Percentiles rank a stretch among this genome's conserved stretches.
These are phyloP conservation scores for Yamadazyma sp. DNA, from an alignment of 1,139 yeast genomes.

Conservation along the genomic window DNA sequence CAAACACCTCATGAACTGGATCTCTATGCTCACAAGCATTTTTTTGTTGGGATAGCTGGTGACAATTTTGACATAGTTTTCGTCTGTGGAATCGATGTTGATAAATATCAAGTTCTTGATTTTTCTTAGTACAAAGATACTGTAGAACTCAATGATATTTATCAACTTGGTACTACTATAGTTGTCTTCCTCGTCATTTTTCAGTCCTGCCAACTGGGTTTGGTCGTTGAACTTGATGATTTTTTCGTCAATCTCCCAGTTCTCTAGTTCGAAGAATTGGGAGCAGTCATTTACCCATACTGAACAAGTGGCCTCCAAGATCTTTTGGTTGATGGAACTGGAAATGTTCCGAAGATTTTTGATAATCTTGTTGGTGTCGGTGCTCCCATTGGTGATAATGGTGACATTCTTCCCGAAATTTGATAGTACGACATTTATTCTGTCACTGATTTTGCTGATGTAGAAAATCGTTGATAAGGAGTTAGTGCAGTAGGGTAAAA, in stretches of 20 bases:
- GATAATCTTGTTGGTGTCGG: conserved; percentile 39
- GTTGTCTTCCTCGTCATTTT: conserved; percentile 10
- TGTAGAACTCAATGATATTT: conserved; percentile 38
- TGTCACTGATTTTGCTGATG: conserved; percentile 30
- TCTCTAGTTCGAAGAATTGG: conserved; percentile 46
- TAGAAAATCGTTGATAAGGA: conserved; percentile 43
- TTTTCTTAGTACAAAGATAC: conserved; percentile 34
- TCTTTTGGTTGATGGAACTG: conserved; percentile 35
- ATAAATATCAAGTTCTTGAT: conserved; percentile 28
- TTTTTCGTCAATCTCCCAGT: conserved; percentile 35
- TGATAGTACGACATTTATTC: conserved; percentile 32
- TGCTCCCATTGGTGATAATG: conserved; percentile 33
- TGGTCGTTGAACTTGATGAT: conserved; percentile 4
- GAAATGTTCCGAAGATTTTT: conserved; percentile 37
- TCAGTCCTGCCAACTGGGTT: conserved; percentile 2
- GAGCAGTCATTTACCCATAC: conserved; percentile 51
- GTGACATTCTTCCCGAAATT: conserved; percentile 35
- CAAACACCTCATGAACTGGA: conserved; percentile 49
- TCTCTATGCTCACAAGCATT: conserved; percentile 43
- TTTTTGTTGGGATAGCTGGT: conserved; percentile 43
- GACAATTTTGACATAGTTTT: conserved; percentile 26
- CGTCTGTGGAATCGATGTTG: conserved; percentile 17
- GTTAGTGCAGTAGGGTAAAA: conserved; percentile 43
- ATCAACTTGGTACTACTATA: conserved; percentile 36
- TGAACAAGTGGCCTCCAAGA: conserved; percentile 45